phyloP scores from a whole-genome alignment of 768 basidiomycete genomes.

The Leccinum uliginosum region DNA sequence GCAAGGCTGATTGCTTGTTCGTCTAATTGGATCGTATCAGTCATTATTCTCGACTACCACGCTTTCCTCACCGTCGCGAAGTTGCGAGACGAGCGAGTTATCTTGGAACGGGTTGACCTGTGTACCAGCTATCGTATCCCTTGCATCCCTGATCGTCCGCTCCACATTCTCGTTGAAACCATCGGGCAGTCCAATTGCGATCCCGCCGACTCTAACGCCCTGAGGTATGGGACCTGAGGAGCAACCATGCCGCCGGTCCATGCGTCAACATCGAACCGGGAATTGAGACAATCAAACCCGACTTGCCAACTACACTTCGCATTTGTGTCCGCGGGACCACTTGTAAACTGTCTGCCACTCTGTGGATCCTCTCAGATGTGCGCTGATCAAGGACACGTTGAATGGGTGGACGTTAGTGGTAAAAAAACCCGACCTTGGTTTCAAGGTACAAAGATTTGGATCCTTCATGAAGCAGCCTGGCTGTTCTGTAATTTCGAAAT shows the following conservation, averaged over 20 bases:
- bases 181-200: not conserved
- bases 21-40: not conserved
- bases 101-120: conserved; percentile 1
- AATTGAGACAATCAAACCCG: not conserved
- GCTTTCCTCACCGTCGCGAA: conserved; percentile 1
- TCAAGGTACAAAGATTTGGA: not conserved
- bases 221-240: not conserved
- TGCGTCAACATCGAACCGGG: not conserved
- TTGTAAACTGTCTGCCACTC: not conserved
- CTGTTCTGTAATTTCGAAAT: not conserved
- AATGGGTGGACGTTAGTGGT: not conserved
- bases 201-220: not conserved
- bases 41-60: not conserved
- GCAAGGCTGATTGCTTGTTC: not conserved
- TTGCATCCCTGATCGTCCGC: not conserved
- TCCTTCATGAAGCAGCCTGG: not conserved
- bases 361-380: conserved; percentile 5
- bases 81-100: not conserved
- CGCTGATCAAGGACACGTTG: not conserved
- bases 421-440: not conserved
- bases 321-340: conserved; percentile 7
- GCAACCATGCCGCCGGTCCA: conserved; percentile 5
- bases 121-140: not conserved
- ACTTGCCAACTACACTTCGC: not conserved
- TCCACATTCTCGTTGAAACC: not conserved